These are phyloP conservation scores for Neurospora sp. DNA, from an alignment of 2,329 filamentous ascomycete species.

Conservation along the genomic window DNA sequence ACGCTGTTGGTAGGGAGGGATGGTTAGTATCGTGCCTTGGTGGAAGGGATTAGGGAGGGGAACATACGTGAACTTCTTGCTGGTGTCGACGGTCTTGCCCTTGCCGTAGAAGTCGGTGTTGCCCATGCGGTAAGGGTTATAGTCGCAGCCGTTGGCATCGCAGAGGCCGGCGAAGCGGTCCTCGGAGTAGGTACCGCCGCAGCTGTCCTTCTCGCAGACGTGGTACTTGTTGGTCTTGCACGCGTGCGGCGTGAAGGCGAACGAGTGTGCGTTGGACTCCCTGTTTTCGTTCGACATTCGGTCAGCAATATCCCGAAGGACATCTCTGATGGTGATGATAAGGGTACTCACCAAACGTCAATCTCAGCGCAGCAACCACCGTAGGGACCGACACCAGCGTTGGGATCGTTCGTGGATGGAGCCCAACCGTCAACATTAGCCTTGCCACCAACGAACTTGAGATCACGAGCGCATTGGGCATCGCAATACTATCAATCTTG, in stretches of 20 bases:
- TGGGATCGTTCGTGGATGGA: conserved; percentile 36
- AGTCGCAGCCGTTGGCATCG: conserved; percentile 52
- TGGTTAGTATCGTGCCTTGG: background rate
- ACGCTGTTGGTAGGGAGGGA: conserved; percentile 25
- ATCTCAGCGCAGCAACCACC: conserved; percentile 45
- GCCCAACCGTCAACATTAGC: conserved; percentile 34
- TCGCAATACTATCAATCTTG: conserved; percentile 32
- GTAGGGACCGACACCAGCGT: conserved; percentile 32
- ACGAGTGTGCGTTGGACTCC: conserved; percentile 50
- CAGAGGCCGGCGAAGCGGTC: conserved; percentile 43
- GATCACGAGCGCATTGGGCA: conserved; percentile 33
- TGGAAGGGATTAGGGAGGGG: background rate
- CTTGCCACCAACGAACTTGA: conserved; percentile 42
- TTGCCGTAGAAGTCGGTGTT: conserved; percentile 45
- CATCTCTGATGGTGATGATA: background rate
- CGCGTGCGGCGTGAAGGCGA: conserved; percentile 47
- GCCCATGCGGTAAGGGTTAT: conserved; percentile 49
- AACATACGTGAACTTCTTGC: conserved; percentile 32
- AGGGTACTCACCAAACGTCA: conserved; percentile 33
- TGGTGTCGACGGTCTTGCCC: conserved; percentile 41
- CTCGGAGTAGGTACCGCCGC: conserved; percentile 31
- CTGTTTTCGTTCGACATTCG: conserved; percentile 23
- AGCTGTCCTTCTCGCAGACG: conserved; percentile 27
- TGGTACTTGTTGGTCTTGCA: conserved; percentile 36
- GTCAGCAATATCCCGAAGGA: too few relatives aligned